Evolutionary conservation across 495 filamentous ascomycete genomes (phyloP), one percentile per base, ranked within the genome.

Genomic region (Aspergillus nidulans): DNA sequence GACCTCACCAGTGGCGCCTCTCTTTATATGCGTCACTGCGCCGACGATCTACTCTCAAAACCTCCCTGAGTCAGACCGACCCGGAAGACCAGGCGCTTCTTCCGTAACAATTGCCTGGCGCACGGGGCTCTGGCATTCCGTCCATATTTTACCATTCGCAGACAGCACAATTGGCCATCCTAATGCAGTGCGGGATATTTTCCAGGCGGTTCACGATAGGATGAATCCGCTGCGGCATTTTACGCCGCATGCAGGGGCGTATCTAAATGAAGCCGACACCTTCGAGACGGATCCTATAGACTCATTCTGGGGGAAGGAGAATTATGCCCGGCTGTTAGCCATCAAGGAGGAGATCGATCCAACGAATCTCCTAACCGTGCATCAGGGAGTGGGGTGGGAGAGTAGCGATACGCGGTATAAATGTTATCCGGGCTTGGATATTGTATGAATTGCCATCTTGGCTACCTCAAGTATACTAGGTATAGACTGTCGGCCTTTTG

Each of bases 301-400:
- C 38, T 69, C 73, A 6, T 82, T 74, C 59, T 82, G 73, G 67
- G 80, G 80, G 21, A 18, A 26, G 1, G 62, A 68, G 12, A 79
- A 81, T 44, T 76, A 78, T 42, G 58, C 49, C 13, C 56, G 34
- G 9, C 56, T 82, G 25, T 53, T 70, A 18, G 42, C 40, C 2
- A 56, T 81, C 15, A 82, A 82, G 66, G 56, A 57, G 25, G 70
- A 71, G 52, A 76, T 71, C 52, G 79, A 81, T 61, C 76, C 76
- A 4, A 48, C 64, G 5, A 68, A 66, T 32, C 49, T 80, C n/a
- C 69, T 81, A 18, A 70, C 30, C 10, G 52, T 55, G 40, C 44
- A 48, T 12, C 24, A 54, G 13, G 52, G 52, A n/a, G 30, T 54
- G 18, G 52, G 52, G 1, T 54, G 43, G 41, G 52, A 54, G 20